These are phyloP conservation scores for Sugiyamaella smithiae DNA, from an alignment of 805 yeast species.

Conservation along the genomic window DNA sequence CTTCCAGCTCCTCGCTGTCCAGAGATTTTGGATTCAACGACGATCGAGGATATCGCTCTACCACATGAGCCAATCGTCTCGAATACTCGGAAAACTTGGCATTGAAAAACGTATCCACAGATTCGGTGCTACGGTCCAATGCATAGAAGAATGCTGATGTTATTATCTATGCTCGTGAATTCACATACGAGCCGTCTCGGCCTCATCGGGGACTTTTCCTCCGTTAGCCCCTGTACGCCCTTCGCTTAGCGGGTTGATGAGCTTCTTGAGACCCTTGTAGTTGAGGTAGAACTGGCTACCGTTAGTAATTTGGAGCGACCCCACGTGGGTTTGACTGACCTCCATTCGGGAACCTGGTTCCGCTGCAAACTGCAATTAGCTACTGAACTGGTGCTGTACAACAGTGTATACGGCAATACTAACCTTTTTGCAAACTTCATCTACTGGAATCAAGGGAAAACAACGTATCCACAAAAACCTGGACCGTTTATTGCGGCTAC, in stretches of 20 bases:
- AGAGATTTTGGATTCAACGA: constrained; percentile 26
- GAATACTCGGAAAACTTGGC: constrained; percentile 71
- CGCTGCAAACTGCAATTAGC: constrained; percentile 51
- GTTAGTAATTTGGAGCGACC: neutral
- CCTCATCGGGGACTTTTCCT: constrained; percentile 11
- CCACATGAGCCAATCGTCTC: constrained; percentile 52
- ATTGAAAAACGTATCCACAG: constrained; percentile 76
- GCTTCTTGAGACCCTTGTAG: constrained; percentile 79
- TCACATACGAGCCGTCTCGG: constrained; percentile 38
- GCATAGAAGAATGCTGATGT: constrained; percentile 66
- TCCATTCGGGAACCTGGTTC: constrained; percentile 96
- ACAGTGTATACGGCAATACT: constrained; percentile 10
- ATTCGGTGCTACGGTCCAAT: constrained; percentile 76
- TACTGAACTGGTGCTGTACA: neutral
- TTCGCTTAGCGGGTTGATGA: constrained; percentile 61
- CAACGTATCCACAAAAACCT: neutral
- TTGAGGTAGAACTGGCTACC: constrained; percentile 64
- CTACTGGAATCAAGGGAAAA: neutral
- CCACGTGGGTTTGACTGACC: constrained; percentile 29
- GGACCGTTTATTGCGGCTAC: neutral
- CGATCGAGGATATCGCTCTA: constrained; percentile 33
- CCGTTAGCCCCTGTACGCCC: neutral
- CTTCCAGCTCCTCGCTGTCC: constrained; percentile 58
- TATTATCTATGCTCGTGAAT: neutral
- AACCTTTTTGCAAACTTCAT: constrained; percentile 64